phyloP scores from a whole-genome alignment of 2,329 filamentous ascomycete genomes.

The Coniochaeta sp. region DNA sequence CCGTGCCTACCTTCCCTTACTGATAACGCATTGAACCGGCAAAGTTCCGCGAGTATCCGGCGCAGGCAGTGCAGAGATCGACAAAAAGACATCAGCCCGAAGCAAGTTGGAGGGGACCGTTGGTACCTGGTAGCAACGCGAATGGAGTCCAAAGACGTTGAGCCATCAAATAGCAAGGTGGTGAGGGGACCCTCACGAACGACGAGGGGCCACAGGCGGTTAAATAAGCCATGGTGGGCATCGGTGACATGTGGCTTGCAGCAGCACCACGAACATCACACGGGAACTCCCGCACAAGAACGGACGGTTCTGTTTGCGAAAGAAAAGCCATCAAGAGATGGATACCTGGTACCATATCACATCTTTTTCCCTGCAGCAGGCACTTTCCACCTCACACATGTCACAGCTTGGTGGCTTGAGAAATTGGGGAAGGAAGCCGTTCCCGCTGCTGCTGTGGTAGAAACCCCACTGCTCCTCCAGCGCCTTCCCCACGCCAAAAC shows the following conservation, averaged over 20 bases:
- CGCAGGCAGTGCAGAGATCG: neutral
- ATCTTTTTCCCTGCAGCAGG: neutral
- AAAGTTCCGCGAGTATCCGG: neutral
- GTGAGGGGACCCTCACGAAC: neutral
- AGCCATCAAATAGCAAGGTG: too few relatives aligned
- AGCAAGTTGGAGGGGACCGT: neutral
- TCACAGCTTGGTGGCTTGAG: neutral
- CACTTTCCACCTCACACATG: too few relatives aligned
- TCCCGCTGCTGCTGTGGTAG: neutral
- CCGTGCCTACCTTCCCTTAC: too few relatives aligned
- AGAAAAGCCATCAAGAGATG: neutral
- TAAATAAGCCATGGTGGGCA: neutral
- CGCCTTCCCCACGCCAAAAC: neutral
- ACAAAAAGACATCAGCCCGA: neutral
- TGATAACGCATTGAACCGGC: neutral
- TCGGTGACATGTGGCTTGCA: neutral
- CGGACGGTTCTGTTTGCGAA: neutral
- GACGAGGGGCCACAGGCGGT: neutral
- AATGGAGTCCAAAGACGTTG: too few relatives aligned
- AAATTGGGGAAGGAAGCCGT: neutral
- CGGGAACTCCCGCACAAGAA: neutral
- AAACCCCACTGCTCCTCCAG: neutral
- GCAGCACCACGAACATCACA: neutral
- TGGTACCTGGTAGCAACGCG: neutral
- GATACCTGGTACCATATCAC: too few relatives aligned